These are phyloP conservation scores for Eimeria falciformis DNA, from an alignment of 169 alveolate species.

Conservation along the genomic window DNA sequence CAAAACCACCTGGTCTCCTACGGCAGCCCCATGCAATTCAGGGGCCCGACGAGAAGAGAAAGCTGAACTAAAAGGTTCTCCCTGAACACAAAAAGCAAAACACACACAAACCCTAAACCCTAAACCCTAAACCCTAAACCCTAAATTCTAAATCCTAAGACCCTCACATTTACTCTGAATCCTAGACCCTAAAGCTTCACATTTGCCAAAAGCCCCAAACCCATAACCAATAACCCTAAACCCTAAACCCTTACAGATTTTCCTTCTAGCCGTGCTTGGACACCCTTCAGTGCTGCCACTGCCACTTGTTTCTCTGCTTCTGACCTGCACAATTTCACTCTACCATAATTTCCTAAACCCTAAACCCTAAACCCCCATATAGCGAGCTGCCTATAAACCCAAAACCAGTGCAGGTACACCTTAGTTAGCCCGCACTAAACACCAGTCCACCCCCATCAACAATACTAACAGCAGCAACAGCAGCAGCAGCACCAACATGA, in stretches of 20 bases:
- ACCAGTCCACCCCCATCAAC: no score
- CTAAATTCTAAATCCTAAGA: no score
- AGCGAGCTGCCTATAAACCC: not conserved
- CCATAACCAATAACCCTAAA: slow-evolving; percentile 17
- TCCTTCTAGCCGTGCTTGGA: not conserved
- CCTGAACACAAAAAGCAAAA: not conserved
- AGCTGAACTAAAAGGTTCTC: not conserved
- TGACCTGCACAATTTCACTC: slow-evolving; percentile 42
- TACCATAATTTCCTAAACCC: not conserved
- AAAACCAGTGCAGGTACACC: not conserved
- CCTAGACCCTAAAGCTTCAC: no score
- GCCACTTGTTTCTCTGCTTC: slow-evolving; percentile 63
- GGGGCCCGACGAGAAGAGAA: not conserved
- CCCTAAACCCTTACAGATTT: slow-evolving; percentile 19
- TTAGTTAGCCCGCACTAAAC: not conserved
- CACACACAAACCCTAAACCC: not conserved
- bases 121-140: slow-evolving; percentile 10
- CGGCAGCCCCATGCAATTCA: not conserved
- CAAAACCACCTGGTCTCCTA: slow-evolving; percentile 21
- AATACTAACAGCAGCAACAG: not conserved
- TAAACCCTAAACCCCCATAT: not conserved
- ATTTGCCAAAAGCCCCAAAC: slow-evolving; percentile 23
- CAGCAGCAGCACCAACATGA: not conserved
- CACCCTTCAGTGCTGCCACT: slow-evolving; percentile 56
- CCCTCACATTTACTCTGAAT: no score